phyloP scores from a whole-genome alignment of 1,284 basidiomycete species.

The Tylopilus sp. region DNA sequence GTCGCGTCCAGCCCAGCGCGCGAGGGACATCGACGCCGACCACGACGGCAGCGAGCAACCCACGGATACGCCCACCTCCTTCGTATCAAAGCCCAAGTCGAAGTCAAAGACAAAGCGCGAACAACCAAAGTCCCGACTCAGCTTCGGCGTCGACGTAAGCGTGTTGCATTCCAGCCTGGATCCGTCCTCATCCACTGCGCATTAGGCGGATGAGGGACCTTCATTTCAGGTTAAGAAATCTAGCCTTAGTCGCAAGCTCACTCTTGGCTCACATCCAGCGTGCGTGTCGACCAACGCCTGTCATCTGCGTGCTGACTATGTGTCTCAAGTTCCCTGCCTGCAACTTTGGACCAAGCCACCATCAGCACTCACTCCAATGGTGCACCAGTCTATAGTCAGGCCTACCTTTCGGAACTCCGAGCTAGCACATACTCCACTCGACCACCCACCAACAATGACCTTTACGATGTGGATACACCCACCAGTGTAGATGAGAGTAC shows the following conservation, averaged over 20 bases:
- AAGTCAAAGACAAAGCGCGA: constrained; percentile 62
- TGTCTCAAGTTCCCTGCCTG: constrained; percentile 32
- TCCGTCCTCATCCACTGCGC: constrained; percentile 23
- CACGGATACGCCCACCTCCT: constrained; percentile 48
- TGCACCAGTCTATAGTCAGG: constrained; percentile 65
- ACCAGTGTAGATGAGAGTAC: constrained; percentile 45
- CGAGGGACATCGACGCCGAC: constrained; percentile 43
- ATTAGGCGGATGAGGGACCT: constrained; percentile 55
- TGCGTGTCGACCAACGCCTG: constrained; percentile 30
- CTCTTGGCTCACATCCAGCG: constrained; percentile 51
- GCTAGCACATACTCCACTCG: constrained; percentile 68
- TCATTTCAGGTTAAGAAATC: constrained; percentile 75
- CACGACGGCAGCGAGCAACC: constrained; percentile 24
- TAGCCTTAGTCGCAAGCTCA: constrained; percentile 60
- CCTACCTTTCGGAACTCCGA: constrained; percentile 79
- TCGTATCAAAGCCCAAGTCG: constrained; percentile 64
- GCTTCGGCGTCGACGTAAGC: constrained; percentile 76
- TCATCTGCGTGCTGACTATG: constrained; percentile 8
- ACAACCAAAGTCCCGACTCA: constrained; percentile 64
- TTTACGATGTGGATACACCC: constrained; percentile 51
- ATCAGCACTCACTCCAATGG: constrained; percentile 44
- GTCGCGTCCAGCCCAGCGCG: constrained; percentile 48
- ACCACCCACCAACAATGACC: constrained; percentile 38
- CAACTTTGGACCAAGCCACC: constrained; percentile 49
- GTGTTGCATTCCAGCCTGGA: constrained; percentile 13